Evolutionary conservation across 768 basidiomycete species (phyloP), one percentile per base, ranked within the genome.

Genomic region (Trichaptum fuscoviolaceum): DNA sequence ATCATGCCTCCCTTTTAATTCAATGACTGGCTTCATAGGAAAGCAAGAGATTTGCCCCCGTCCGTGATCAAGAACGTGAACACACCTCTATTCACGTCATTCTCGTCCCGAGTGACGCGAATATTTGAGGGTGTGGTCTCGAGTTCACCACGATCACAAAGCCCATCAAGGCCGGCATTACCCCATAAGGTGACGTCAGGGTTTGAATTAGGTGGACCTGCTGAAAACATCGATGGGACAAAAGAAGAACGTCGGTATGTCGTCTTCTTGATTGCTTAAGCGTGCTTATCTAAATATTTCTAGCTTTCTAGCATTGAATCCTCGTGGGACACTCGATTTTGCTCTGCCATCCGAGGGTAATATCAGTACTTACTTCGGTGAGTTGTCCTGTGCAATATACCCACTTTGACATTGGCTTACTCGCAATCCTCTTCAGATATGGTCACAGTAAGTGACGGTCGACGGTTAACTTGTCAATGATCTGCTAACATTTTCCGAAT

Each of bases 261-360:
- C 17, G 57, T 30, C 24, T 61, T 60, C 15, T 36, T 1, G 42
- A 24, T 20, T 62, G 15, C 35, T 34, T 6, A 18, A 6, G 58
- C n/a, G 4, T 42, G 8, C 17, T 57, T 35, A 58, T 63, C 20
- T 61, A 34, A 57, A 57, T 57, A 17, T 36, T 70, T 23, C 23
- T 36, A 71, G 81, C n/a, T 80, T 82, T 68, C 73, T 72, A 10
- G 81, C 81, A 0, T 68, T 82, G 57, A 82, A 82, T 64, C 79
- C 79, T 2, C 80, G 81, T 68, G 80, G 81, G 2, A 80, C 78
- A 63, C 66, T 82, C 7, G 79, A 81, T 67, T 81, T 78, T 64
- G 75, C 73, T 67, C 70, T 81, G n/a, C 77, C 79, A 7, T 71
- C 74, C 8, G 74, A 77, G 9, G 78, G 79, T 12, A 71, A 66